Base-by-base conservation (phyloP, 345 rosid genomes). In the Theobroma cacao region DNA sequence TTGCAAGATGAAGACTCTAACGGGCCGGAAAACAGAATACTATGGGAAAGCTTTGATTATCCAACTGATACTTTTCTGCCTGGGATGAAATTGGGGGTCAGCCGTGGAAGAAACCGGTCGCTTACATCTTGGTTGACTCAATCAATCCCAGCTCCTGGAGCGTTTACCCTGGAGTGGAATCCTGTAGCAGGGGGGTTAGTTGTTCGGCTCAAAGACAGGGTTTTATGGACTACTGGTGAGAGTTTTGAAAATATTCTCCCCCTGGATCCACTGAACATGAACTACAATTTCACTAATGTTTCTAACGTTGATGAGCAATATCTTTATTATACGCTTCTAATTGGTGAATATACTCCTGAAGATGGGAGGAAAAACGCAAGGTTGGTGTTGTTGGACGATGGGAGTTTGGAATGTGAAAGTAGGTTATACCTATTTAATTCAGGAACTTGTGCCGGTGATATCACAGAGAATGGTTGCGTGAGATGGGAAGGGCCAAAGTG, bases 11-110 rank as follows among this genome's bases (percentile, higher is more conserved):
- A 12, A 3, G 28, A 43, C 34, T 8, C 30, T 10, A 22, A 24
- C 12, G 14, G 56, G n/a, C n/a, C n/a, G 12, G 38, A 69, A 45
- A 28, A 1, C 38, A 18, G 7, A 45, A 36, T 15, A 28, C 47
- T 45, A 20, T 69, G 74, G 74, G 15, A 65, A 65, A 65, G 70
- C 70, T 65, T 65, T 38, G 28, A 65, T 65, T 10, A 65, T 45
- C 56, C 74, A 15, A 45, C 74, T 5, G 55, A 45, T 13, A 65
- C 56, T 45, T 28, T 69, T 28, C 74, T 69, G 55, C 74, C 74
- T 3, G 56, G 2, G 56, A 69, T 69, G 74, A 69, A 45, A 28
- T 45, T 69, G 15, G 56, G 74, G 55, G 34, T 69, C 38, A 15
- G 56, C 56, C 24, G 20, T 69, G 74, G 7, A 18, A 69, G 24